Percentiles rank a stretch among this genome's conserved stretches.
phyloP scores from a whole-genome alignment of 2,329 filamentous ascomycete species.

The Verticillium isaacii region DNA sequence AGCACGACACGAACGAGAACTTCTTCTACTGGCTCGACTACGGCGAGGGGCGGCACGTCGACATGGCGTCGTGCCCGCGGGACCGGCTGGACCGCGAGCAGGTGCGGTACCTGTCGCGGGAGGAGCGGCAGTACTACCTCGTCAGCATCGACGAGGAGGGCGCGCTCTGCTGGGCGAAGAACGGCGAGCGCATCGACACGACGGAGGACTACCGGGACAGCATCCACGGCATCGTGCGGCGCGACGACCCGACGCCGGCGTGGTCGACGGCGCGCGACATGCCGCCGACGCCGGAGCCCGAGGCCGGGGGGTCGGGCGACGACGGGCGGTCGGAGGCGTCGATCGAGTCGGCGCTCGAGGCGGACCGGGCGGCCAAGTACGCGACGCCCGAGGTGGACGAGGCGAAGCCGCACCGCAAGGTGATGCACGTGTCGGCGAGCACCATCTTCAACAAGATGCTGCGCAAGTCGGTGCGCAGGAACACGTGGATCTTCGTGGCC shows the following conservation, averaged over 20 bases:
- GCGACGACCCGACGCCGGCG: constrained; percentile 53
- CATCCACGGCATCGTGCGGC: constrained; percentile 65
- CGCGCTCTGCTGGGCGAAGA: constrained; percentile 82
- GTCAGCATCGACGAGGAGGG: constrained; percentile 72
- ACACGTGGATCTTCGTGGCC: constrained; percentile 91
- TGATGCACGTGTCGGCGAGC: constrained; percentile 63
- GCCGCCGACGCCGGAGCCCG: constrained; percentile 11
- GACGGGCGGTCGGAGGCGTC: constrained; percentile 30
- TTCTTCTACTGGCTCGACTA: constrained; percentile 94
- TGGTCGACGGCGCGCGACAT: constrained; percentile 32
- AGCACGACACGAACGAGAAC: constrained; percentile 70
- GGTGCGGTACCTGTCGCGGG: constrained; percentile 77
- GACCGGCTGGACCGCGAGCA: constrained; percentile 71
- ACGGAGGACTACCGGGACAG: constrained; percentile 73
- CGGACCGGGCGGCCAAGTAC: constrained; percentile 59
- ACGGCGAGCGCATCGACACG: constrained; percentile 72
- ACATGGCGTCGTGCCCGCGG: constrained; percentile 67
- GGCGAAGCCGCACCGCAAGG: constrained; percentile 48
- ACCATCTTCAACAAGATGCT: constrained; percentile 75
- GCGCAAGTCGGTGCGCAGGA: constrained; percentile 73
- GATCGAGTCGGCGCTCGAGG: constrained; percentile 44
- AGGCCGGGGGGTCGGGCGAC: constrained; percentile 3
- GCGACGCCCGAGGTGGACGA: constrained; percentile 58
- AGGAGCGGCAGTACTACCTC: constrained; percentile 77
- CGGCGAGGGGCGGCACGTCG: constrained; percentile 67